Evolutionary conservation across 1,284 basidiomycete species (phyloP), one percentile per base, ranked within the genome.

Genomic region (Coniferiporia sulphurascens): DNA sequence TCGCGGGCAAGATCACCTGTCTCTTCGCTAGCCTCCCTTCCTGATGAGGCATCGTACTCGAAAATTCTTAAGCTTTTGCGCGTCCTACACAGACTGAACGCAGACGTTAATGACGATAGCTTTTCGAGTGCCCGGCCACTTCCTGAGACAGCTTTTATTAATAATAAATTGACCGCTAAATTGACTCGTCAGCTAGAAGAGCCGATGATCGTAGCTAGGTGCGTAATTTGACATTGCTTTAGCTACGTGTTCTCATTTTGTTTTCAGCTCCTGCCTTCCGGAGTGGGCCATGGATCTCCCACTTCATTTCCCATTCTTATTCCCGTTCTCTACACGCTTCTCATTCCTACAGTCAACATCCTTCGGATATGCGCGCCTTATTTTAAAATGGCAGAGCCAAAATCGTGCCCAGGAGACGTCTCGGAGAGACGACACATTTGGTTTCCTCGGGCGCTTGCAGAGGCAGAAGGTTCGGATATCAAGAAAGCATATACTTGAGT

Each of bases 181-280:
- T 82, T 99, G 41, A 95, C 94, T n/a, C 84, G 97, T 44, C 97
- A 99, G 71, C 74, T 99, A 41, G 96, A 99, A 67, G 97, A 99
- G 72, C 93, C 94, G 0, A 97, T 99, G 93, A 96, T 99, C 64
- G 91, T 99, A 44, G 97, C 96, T 0, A 96, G 91, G 91, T 91
- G 66, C 62, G 77, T 65, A 55, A 56, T 21, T 61, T 58, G 0
- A 46, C 43, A 22, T 44, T 56, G 10, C 13, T 49, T 17, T 22
- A 21, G 19, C 2, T n/a, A 32, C 38, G 9, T 17, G 53, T 32
- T 60, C 54, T 45, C 34, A 50, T 51, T 34, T 8, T 22, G 57
- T 32, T 56, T 38, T 32, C 56, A 93, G 95, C 66, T 91, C 91
- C 45, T 98, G 95, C 73, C 77, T 99, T 10, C 97, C 97, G 1